Percentiles rank a stretch among this genome's conserved stretches.
These are phyloP conservation scores for Fusarium multiceps DNA, from an alignment of 2,329 filamentous ascomycete species.

Conservation along the genomic window DNA sequence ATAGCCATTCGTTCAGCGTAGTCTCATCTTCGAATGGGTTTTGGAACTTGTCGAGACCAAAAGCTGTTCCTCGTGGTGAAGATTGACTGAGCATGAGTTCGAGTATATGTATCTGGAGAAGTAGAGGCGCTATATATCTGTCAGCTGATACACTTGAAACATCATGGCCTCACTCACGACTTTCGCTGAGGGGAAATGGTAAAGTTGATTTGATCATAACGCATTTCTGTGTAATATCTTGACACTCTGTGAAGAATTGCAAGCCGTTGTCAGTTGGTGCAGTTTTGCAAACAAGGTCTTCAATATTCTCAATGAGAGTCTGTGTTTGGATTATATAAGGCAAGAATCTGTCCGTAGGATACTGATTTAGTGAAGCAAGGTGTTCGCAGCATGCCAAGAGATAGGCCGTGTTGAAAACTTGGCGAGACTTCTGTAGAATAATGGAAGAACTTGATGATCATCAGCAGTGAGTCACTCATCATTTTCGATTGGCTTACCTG, in stretches of 20 bases:
- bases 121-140: constrained; percentile 4
- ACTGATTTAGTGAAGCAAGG: constrained; percentile 25
- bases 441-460: constrained; percentile 48
- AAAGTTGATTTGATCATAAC: constrained; percentile 36
- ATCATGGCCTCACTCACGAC: constrained; percentile 36
- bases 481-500: constrained; percentile 10
- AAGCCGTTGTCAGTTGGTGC: background rate
- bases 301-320: constrained; percentile 41
- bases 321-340: constrained; percentile 44
- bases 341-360: constrained; percentile 43
- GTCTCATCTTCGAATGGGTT: constrained; percentile 21
- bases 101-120: constrained; percentile 44
- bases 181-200: constrained; percentile 45
- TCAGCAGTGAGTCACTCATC: background rate
- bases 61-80: constrained; percentile 38
- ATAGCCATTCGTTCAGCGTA: constrained; percentile 41
- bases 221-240: constrained; percentile 20
- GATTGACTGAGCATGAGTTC: constrained; percentile 48
- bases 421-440: constrained; percentile 47
- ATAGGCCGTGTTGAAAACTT: constrained; percentile 40
- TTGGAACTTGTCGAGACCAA: constrained; percentile 44
- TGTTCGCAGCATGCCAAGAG: constrained; percentile 43
- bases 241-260: constrained; percentile 17
- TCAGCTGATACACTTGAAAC: no score
- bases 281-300: constrained; percentile 33